Evolutionary conservation across 164 flowering plant genomes (phyloP).

Genomic region (Nymphaea thermarum): DNA sequence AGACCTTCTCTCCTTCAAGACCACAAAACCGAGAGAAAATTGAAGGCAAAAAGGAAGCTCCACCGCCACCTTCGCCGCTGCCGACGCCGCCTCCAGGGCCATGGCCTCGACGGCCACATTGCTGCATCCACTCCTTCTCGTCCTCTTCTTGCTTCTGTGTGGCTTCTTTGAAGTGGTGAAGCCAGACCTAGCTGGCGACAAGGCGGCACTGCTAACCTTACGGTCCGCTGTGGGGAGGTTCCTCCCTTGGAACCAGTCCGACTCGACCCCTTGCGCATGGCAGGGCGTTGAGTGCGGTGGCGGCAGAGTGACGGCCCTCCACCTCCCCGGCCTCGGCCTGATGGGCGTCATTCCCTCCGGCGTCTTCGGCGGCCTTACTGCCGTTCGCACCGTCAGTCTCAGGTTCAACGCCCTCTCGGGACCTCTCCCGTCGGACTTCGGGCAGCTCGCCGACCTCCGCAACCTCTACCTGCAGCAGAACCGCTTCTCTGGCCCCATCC

Average conservation of each 20-base stretch:
- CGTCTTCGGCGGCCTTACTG: constrained; percentile 45
- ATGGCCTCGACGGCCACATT: constrained; percentile 5
- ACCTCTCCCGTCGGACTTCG: constrained; percentile 54
- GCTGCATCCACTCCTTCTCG: constrained; percentile 4
- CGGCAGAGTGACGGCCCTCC: constrained; percentile 36
- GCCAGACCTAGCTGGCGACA: constrained; percentile 45
- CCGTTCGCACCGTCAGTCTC: constrained; percentile 48
- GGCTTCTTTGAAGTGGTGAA: constrained; percentile 20
- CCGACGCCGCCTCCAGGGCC: neutral
- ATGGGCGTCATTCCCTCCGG: constrained; percentile 44
- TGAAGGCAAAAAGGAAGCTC: too few relatives aligned
- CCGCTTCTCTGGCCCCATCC: constrained; percentile 53
- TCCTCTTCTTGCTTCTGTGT: constrained; percentile 12
- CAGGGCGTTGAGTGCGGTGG: constrained; percentile 43
- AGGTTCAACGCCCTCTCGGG: constrained; percentile 60
- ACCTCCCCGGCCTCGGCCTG: constrained; percentile 60
- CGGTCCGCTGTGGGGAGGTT: constrained; percentile 50
- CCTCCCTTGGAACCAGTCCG: constrained; percentile 40
- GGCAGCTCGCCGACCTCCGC: constrained; percentile 31
- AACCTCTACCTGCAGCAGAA: constrained; percentile 66
- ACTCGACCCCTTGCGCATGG: constrained; percentile 42
- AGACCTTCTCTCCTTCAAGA: too few relatives aligned
- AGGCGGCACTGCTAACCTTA: constrained; percentile 47
- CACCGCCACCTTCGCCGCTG: too few relatives aligned
- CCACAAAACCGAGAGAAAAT: too few relatives aligned